Evolutionary conservation across 352 stramenopile genomes (phyloP).

Genomic region (Blastocystis sp.): DNA sequence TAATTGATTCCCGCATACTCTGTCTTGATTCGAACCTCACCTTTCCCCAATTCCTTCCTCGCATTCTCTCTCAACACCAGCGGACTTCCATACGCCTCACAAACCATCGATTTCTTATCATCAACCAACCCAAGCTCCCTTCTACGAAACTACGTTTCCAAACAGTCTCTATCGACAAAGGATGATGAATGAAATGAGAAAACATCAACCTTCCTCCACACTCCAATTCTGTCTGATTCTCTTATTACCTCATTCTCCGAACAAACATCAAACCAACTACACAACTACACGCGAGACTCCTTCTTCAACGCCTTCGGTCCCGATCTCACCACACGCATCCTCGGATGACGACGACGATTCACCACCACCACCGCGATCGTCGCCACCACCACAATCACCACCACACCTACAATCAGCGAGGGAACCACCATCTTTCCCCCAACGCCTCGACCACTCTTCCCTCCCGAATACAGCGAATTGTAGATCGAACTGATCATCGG

Average conservation of each 20-base stretch:
- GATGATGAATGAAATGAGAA: too few species aligned
- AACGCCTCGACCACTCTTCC: not conserved
- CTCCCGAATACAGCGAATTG: not conserved
- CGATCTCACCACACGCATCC: too few species aligned
- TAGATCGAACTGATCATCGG: constrained; percentile 22
- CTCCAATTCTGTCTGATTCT: too few species aligned
- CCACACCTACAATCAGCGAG: not conserved
- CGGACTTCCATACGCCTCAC: not conserved
- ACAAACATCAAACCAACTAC: too few species aligned
- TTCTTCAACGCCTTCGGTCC: too few species aligned
- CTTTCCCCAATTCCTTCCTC: not conserved
- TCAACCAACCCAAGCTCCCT: too few species aligned
- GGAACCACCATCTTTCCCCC: not conserved
- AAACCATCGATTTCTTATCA: not conserved
- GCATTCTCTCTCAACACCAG: not conserved
- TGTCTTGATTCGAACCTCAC: not conserved
- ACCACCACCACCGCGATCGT: not conserved
- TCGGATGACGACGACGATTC: too few species aligned
- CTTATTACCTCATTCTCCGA: too few species aligned
- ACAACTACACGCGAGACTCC: too few species aligned
- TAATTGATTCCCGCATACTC: constrained; percentile 22
- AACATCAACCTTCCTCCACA: too few species aligned
- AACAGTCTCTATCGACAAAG: too few species aligned
- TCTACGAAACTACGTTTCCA: too few species aligned
- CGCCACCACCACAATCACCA: not conserved